Conservation (phyloP, 371 early-diverging fungal genomes). For the Circinella umbellata region DNA sequence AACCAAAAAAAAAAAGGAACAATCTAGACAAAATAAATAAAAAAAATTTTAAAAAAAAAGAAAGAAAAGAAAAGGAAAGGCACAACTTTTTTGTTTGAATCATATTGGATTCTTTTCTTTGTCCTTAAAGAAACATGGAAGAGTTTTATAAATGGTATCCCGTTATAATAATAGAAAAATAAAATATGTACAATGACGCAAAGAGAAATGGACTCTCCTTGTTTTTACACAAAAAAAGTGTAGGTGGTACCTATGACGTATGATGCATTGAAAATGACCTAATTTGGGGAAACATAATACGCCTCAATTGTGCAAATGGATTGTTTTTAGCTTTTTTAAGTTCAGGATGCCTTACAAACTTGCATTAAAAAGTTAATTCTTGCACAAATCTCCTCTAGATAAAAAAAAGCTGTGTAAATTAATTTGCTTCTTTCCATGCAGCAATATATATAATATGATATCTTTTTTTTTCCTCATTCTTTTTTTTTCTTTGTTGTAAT, state of each 20-base stretch:
- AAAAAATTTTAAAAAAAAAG: neutral
- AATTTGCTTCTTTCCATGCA: too few relatives aligned
- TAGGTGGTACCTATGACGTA: neutral
- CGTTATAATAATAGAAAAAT: neutral
- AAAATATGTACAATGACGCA: slow-evolving; percentile 10
- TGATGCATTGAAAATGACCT: neutral
- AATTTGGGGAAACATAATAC: neutral
- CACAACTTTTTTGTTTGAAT: too few relatives aligned
- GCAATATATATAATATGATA: too few relatives aligned
- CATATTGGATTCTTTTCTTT: too few relatives aligned
- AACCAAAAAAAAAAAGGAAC: neutral
- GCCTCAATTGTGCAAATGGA: neutral
- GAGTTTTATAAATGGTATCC: neutral
- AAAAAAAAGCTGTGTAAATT: neutral
- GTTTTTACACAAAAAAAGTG: neutral
- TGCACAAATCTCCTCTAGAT: slow-evolving; percentile 49
- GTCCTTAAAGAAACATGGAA: too few relatives aligned
- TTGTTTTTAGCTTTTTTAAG: too few relatives aligned
- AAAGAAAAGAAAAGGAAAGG: too few relatives aligned
- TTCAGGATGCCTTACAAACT: slow-evolving; percentile 36
- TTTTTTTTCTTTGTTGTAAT: too few relatives aligned
- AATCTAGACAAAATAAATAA: slow-evolving; percentile 4
- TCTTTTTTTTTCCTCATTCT: too few relatives aligned
- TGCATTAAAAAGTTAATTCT: slow-evolving; percentile 49
- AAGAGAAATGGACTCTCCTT: neutral